Evolutionary conservation across 2,329 filamentous ascomycete species (phyloP), one percentile per base, ranked within the genome.

Genomic region (Byssochlamys sp.): DNA sequence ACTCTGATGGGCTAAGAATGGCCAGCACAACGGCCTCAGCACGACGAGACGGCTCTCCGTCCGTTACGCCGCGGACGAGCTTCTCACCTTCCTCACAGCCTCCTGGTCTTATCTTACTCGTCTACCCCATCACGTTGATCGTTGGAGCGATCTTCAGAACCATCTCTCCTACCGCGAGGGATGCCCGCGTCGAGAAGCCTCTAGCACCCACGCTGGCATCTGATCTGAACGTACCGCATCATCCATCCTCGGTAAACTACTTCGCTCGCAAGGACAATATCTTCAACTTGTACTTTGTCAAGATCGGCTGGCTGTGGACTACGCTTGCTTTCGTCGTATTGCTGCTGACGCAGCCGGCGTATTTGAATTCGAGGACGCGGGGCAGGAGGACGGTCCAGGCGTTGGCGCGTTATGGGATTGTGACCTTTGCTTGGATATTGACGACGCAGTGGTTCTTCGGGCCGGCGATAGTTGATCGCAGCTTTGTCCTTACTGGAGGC

Each of bases 401-500:
- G 0, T 67, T 78, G 1, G 54, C 86, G 25, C 82, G 94, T 53
- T 99, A 90, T 80, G 77, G 63, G 0, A 75, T 87, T 7, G 83
- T 90, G 0, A 97, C 94, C 7, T 67, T 75, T 1, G 87, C 86
- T 74, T 99, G 94, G 94, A 79, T 90, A 49, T 76, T 90, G 45
- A 85, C 94, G 19, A 99, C 94, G 62, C 94, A 97, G 77, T 97
- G 94, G 94, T 97, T 86, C 73, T 96, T 99, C 67, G 94, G 94
- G 0, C 86, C 94, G 1, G 81, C 91, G 24, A 78, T 99, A 53
- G 92, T 97, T 66, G 94, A 99, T 71, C 86, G 91, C 57, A 84
- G 88, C 2, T 99, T 97, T 71, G 80, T 84, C n/a, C 82, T 90
- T 72, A 96, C 90, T 0, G 94, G 94, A 2, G 94, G 94, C 1